These are phyloP conservation scores for Peniophora sp. DNA, from an alignment of 1,284 basidiomycete genomes.

Conservation along the genomic window DNA sequence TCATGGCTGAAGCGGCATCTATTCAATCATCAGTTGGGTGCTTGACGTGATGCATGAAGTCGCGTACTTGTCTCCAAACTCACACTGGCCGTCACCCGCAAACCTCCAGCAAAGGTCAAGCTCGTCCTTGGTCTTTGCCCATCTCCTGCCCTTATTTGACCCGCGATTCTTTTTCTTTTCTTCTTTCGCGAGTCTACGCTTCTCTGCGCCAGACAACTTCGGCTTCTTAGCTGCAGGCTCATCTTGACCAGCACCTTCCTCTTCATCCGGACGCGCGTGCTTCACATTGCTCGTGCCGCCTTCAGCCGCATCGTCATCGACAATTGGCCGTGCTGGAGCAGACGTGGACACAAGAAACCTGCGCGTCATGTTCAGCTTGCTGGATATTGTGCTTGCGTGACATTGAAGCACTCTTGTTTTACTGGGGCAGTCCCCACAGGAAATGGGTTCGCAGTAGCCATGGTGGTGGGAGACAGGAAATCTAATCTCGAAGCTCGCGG, in stretches of 20 bases:
- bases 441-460: slow-evolving; percentile 4
- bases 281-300: slow-evolving; percentile 38
- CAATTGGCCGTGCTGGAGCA: slow-evolving; percentile 18
- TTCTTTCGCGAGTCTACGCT: slow-evolving; percentile 42
- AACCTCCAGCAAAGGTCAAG: slow-evolving; percentile 70
- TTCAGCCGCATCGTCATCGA: slow-evolving; percentile 77
- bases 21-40: slow-evolving; percentile 1
- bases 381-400: slow-evolving; percentile 17
- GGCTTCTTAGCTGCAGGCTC: slow-evolving; percentile 12
- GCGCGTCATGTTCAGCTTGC: not conserved
- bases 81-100: slow-evolving; percentile 57
- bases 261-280: slow-evolving; percentile 18
- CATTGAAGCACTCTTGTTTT: slow-evolving; percentile 57
- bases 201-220: slow-evolving; percentile 24
- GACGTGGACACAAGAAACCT: slow-evolving; percentile 53
- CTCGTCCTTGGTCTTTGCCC: slow-evolving; percentile 66
- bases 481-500: not conserved
- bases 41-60: slow-evolving; percentile 3
- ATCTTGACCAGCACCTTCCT: slow-evolving; percentile 20
- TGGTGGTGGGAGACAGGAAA: not conserved
- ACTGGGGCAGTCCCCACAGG: slow-evolving; percentile 62
- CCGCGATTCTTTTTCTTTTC: slow-evolving; percentile 70
- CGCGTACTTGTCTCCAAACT: slow-evolving; percentile 55
- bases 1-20: slow-evolving; percentile 85
- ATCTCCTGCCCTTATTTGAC: slow-evolving; percentile 72